Evolutionary conservation across 1,139 yeast genomes (phyloP).

Genomic region (Debaryomyces subglobosus): DNA sequence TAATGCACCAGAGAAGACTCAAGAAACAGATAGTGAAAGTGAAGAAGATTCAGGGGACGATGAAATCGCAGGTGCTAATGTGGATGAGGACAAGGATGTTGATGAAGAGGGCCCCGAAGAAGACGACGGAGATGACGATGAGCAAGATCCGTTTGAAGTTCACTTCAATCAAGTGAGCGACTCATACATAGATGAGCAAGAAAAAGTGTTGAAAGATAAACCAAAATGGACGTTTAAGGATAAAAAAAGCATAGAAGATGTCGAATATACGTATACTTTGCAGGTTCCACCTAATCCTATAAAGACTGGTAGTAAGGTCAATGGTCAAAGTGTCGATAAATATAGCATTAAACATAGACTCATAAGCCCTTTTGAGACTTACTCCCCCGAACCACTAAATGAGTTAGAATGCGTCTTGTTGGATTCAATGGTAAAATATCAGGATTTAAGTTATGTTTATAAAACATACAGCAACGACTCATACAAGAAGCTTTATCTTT

Average conservation of each 20-base stretch:
- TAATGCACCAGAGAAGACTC: constrained; percentile 23
- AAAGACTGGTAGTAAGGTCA: background rate
- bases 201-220: constrained; percentile 18
- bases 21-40: constrained; percentile 27
- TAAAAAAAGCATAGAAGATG: constrained; percentile 17
- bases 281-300: constrained; percentile 35
- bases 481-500: constrained; percentile 63
- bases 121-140: constrained; percentile 31
- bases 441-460: constrained; percentile 71
- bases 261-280: constrained; percentile 27
- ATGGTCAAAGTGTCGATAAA: constrained; percentile 11
- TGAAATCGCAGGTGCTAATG: constrained; percentile 28
- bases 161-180: constrained; percentile 67
- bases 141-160: constrained; percentile 65
- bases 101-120: constrained; percentile 33
- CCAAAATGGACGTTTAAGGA: constrained; percentile 31
- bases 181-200: constrained; percentile 42
- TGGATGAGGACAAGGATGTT: constrained; percentile 31
- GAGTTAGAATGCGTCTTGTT: constrained; percentile 35
- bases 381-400: constrained; percentile 5
- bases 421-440: constrained; percentile 70
- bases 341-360: constrained; percentile 34
- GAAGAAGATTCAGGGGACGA: constrained; percentile 39
- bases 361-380: constrained; percentile 25
- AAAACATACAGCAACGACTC: constrained; percentile 40